Percentiles rank a stretch among this genome's conserved stretches.
These are phyloP conservation scores for Apiospora rasikravindrae DNA, from an alignment of 2,329 filamentous ascomycete genomes.

Conservation along the genomic window DNA sequence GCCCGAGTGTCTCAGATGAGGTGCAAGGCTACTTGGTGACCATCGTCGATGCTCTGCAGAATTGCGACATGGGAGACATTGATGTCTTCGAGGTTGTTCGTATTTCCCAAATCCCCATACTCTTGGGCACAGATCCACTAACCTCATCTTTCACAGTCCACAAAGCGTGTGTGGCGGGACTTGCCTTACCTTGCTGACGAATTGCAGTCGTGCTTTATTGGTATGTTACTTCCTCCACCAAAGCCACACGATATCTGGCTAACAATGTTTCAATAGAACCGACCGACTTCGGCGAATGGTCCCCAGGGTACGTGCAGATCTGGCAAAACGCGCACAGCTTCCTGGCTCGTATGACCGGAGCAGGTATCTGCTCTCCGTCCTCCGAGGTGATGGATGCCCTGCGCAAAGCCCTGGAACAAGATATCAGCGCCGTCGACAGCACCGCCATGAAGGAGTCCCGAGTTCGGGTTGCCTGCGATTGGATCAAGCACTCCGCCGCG, in stretches of 20 bases:
- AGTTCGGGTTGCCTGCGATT: neutral
- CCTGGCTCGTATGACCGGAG: neutral
- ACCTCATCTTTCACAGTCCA: too few species aligned
- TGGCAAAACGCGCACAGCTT: neutral
- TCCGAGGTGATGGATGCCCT: neutral
- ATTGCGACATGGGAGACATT: neutral
- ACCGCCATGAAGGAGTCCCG: neutral
- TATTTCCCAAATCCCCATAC: neutral
- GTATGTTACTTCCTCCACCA: too few species aligned
- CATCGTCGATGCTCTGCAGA: neutral
- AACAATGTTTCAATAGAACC: too few species aligned
- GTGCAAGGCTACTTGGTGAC: neutral
- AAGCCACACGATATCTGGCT: too few species aligned
- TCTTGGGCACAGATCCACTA: neutral
- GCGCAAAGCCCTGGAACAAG: neutral
- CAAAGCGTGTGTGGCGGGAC: too few species aligned
- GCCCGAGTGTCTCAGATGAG: neutral
- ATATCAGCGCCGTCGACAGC: neutral
- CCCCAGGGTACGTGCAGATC: too few species aligned
- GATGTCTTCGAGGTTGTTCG: neutral
- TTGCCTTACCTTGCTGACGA: too few species aligned
- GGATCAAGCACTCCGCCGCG: neutral
- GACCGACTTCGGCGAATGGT: too few species aligned
- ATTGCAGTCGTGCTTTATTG: too few species aligned
- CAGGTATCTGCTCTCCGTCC: neutral